Evolutionary conservation across 2,329 filamentous ascomycete species (phyloP).

Genomic region (Hypoxylon sp.): DNA sequence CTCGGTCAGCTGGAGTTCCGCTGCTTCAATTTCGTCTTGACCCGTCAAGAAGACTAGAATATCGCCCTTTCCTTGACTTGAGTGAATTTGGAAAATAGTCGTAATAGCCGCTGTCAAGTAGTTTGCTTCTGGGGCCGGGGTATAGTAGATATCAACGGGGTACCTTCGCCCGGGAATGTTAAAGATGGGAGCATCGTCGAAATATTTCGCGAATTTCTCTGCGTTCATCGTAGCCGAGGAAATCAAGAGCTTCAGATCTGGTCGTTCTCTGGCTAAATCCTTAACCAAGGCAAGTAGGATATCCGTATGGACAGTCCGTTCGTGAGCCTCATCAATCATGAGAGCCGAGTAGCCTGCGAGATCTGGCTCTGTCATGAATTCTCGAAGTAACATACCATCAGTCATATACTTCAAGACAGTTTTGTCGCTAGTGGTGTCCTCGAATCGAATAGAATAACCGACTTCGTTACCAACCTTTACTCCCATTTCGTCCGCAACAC

Average conservation of each 20-base stretch:
- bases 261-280: slow-evolving; percentile 83
- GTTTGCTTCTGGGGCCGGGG: slow-evolving; percentile 90
- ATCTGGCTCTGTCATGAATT: slow-evolving; percentile 90
- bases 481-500: slow-evolving; percentile 94
- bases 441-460: slow-evolving; percentile 94
- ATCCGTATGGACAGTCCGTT: slow-evolving; percentile 90
- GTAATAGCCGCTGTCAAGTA: slow-evolving; percentile 92
- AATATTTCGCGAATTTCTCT: slow-evolving; percentile 90
- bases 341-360: slow-evolving; percentile 84
- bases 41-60: slow-evolving; percentile 96
- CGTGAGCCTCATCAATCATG: slow-evolving; percentile 98
- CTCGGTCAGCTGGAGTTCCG: slow-evolving; percentile 84
- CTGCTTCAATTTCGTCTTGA: slow-evolving; percentile 94
- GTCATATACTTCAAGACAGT: slow-evolving; percentile 97
- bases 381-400: slow-evolving; percentile 91
- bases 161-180: slow-evolving; percentile 92
- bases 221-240: slow-evolving; percentile 96
- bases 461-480: slow-evolving; percentile 92
- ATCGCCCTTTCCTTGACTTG: slow-evolving; percentile 84
- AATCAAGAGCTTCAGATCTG: slow-evolving; percentile 90
- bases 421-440: slow-evolving; percentile 91
- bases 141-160: slow-evolving; percentile 92
- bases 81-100: slow-evolving; percentile 95
- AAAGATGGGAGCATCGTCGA: slow-evolving; percentile 92
- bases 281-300: slow-evolving; percentile 90